Base-by-base conservation (phyloP, 495 filamentous ascomycete genomes). In the Talaromyces thailandensis region DNA sequence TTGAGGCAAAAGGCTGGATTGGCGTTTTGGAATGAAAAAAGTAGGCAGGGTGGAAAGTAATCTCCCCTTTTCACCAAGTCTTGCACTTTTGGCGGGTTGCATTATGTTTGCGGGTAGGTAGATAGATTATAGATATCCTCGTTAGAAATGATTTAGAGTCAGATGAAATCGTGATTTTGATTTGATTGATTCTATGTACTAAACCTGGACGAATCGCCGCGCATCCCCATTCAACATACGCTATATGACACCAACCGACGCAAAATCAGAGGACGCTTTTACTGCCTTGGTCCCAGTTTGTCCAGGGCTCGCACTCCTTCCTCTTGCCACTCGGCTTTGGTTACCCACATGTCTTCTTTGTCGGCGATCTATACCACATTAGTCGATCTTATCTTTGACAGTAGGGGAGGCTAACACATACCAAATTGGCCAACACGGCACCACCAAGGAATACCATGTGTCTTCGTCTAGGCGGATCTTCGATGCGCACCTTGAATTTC, bases 401-500 rank as follows among this genome's bases (percentile, higher is more conserved):
- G n/a, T 35, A 24, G 14, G 50, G 14, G 7, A 51, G 25, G 32
- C 52, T 16, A 29, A 6, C 28, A 78, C 83, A 64, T 79, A 87
- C 84, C 77, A 98, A 92, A 72, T 96, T 97, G 64, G 94, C 94
- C 59, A 99, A 82, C 55, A 99, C 95, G 8, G 94, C 95, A 69
- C 94, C 94, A 62, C 94, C 94, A 61, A 98, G 75, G 85, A 99
- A 99, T 4, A 98, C 95, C 94, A 99, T 98, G 76, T 99, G 95
- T 71, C 93, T 84, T 73, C 94, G 84, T 76, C 94, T 84, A 18
- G 94, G 94, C 52, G 94, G 95, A 71, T 99, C 94, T 70, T 99
- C 95, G 75, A 99, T 97, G 71, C 94, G 86, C 40, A 98, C 92
- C 83, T 97, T 98, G 83, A 99, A 98, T 87, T 98, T 99, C 87